Conservation (phyloP, 164 flowering plant genomes). For the Vitis rupestris region DNA sequence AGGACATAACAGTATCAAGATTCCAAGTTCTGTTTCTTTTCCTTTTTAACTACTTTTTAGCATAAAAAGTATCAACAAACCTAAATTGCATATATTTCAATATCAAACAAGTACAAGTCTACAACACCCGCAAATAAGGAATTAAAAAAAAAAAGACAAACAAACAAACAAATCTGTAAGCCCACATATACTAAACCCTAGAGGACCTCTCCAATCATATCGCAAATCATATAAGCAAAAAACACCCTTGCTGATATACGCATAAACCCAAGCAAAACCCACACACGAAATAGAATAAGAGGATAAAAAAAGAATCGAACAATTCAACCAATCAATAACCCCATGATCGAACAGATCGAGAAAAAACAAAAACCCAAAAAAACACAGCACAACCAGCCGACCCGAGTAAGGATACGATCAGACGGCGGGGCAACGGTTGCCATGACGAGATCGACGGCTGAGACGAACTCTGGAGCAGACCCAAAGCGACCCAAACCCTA, state of each 20-base stretch:
- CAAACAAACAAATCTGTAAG: not conserved
- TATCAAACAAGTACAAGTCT: no score
- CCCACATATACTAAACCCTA: not conserved
- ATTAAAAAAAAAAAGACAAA: no score
- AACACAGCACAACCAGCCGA: conserved; percentile 10
- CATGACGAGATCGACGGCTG: conserved; percentile 25
- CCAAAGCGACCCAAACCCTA: no score
- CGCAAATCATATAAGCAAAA: not conserved
- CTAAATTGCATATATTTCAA: no score
- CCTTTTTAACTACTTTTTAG: no score
- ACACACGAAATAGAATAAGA: no score
- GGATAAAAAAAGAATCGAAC: not conserved
- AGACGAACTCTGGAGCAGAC: not conserved
- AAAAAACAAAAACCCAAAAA: not conserved
- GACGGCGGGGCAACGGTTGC: conserved; percentile 38
- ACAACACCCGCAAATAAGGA: no score
- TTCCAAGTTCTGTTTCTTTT: no score
- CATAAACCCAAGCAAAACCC: conserved; percentile 26
- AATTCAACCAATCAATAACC: not conserved
- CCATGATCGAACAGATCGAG: not conserved
- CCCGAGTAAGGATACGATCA: conserved; percentile 38
- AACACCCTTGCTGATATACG: conserved; percentile 5
- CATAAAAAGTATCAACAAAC: no score
- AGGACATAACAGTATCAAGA: not conserved
- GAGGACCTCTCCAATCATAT: not conserved